Base-by-base conservation (phyloP, 495 filamentous ascomycete genomes). In the Podospora bellae-mahoneyi region DNA sequence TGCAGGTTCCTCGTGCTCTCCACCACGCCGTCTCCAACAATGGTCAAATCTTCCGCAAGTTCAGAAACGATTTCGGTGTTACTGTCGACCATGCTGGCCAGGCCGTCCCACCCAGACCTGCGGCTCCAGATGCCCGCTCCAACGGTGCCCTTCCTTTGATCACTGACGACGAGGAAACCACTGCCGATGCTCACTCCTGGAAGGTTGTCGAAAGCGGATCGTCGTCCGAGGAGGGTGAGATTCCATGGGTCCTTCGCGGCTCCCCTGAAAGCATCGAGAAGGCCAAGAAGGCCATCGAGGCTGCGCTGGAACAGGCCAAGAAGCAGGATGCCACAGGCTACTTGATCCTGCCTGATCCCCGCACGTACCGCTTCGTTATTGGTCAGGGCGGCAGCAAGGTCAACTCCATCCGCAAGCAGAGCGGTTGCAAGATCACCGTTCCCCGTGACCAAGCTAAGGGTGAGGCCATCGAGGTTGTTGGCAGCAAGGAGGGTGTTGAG, bases 191-290 rank as follows among this genome's bases (percentile, higher is more conserved):
- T 30, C 88, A 95, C 81, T 91, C 88, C 1, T 99, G 92, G 92
- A 91, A 91, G 66, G 77, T 93, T 6, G 82, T 94, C 60, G 88
- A 93, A 73, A 81, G 80, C 64, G 77, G 79, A 13, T 80, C 79
- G 15, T 75, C 77, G 15, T 75, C 77, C 26, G 85, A 91, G 64
- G 85, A 90, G 44, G 90, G 86, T 30, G 88, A 92, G 19, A 97
- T 97, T 71, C 92, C 96, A 15, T 99, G 95, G 95, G 86, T 96
- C 54, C 86, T 99, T 13, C 89, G 86, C 64, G 96, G 95, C 19
- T 83, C 84, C 20, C 81, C 86, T 0, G 91, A 97, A 64, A 90
- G 87, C 68, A 82, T 97, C 53, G 84, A 86, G 64, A 91, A 91
- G 77, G 95, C 92, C 44, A 91, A 89, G 76, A 83, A 86, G n/a